These are phyloP conservation scores for Penicillium brevicompactum DNA, from an alignment of 2,329 filamentous ascomycete genomes.

Conservation along the genomic window DNA sequence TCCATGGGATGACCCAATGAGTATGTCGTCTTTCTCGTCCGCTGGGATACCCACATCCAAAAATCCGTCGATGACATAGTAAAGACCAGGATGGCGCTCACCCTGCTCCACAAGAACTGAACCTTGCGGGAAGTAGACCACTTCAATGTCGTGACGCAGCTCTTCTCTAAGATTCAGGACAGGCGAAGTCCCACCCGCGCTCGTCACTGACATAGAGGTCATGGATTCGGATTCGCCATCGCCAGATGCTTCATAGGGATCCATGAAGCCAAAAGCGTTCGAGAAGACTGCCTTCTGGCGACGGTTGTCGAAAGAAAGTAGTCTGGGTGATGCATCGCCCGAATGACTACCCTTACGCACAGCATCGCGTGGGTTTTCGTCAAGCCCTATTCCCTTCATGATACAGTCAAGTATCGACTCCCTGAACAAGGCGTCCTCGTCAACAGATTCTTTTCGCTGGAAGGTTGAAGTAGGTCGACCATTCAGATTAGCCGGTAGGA, in stretches of 20 bases:
- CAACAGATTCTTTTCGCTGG: conserved; percentile 76
- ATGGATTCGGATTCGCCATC: conserved; percentile 89
- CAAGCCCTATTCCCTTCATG: conserved; percentile 88
- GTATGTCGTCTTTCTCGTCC: conserved; percentile 58
- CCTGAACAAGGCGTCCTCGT: conserved; percentile 87
- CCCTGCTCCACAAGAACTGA: conserved; percentile 95
- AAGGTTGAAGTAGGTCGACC: conserved; percentile 38
- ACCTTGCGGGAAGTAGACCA: conserved; percentile 94
- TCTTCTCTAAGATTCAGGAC: conserved; percentile 73
- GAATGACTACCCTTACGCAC: conserved; percentile 67
- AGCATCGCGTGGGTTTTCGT: conserved; percentile 62
- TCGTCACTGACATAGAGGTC: conserved; percentile 66
- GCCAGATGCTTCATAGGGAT: conserved; percentile 69
- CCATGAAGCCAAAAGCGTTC: conserved; percentile 91
- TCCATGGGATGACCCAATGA: conserved; percentile 38
- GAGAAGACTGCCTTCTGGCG: conserved; percentile 77
- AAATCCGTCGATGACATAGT: conserved; percentile 97
- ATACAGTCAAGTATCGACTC: conserved; percentile 92
- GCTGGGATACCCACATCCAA: conserved; percentile 86
- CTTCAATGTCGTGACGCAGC: conserved; percentile 88
- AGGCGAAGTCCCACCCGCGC: conserved; percentile 62
- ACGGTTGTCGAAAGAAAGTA: conserved; percentile 81
- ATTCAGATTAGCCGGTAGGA: conserved; percentile 33
- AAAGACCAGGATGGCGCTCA: conserved; percentile 92
- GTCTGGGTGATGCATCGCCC: conserved; percentile 78